A percentile compares a stretch with the other conserved stretches of the same genome.
phyloP scores from a whole-genome alignment of 1,284 basidiomycete genomes.

The Takashimella tepidaria region DNA sequence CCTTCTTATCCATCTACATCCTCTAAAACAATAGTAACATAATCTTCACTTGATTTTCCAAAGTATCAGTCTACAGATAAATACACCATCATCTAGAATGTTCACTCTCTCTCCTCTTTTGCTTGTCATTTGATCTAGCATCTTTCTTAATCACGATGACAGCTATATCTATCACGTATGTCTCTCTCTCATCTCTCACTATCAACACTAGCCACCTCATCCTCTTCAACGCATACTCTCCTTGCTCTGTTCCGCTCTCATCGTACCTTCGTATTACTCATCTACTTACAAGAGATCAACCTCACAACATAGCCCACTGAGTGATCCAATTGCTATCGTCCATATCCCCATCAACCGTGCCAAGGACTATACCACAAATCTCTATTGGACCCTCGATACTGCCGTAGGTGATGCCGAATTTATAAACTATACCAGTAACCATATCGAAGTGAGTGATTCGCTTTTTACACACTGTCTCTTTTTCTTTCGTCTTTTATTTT shows the following conservation, averaged over 20 bases:
- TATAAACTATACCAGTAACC: conserved; percentile 42
- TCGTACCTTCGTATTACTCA: no score
- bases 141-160: not conserved
- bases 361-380: conserved; percentile 19
- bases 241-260: not conserved
- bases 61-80: no score
- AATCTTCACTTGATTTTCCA: no score
- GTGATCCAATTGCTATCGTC: conserved; percentile 35
- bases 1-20: no score
- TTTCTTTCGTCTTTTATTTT: not conserved
- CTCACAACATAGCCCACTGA: conserved; percentile 21
- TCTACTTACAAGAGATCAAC: no score
- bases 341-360: conserved; percentile 34
- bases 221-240: not conserved
- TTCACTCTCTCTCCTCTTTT: no score
- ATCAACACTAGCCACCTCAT: not conserved
- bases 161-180: not conserved
- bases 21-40: no score
- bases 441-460: conserved; percentile 32
- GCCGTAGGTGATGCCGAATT: conserved; percentile 31
- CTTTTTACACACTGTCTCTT: not conserved
- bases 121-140: no score
- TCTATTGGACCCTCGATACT: conserved; percentile 40
- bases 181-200: not conserved
- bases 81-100: no score